phyloP scores from a whole-genome alignment of 2,329 filamentous ascomycete species.

The Colletotrichum falcatum region DNA sequence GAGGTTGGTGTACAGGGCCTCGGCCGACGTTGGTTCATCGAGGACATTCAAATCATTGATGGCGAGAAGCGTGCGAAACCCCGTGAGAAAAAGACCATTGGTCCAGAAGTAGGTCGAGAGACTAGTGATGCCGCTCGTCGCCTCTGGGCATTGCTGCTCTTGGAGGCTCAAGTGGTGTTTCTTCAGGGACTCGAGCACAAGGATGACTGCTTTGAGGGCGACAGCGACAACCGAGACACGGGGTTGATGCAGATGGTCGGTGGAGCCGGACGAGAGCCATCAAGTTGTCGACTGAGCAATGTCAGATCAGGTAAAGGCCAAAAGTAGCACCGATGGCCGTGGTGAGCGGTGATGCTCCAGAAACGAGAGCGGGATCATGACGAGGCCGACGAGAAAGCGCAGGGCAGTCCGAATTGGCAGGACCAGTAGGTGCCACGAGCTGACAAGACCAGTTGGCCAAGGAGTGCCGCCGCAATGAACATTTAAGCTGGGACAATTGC shows the following conservation, averaged over 20 bases:
- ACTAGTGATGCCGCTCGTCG: conserved; percentile 48
- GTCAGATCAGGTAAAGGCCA: conserved; percentile 20
- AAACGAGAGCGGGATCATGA: conserved; percentile 47
- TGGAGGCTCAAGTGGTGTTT: conserved; percentile 35
- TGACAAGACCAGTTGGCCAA: conserved; percentile 14
- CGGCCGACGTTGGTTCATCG: conserved; percentile 23
- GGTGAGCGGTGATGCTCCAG: conserved; percentile 49
- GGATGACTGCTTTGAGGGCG: conserved; percentile 41
- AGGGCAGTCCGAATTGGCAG: conserved; percentile 32
- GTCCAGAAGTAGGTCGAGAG: conserved; percentile 52
- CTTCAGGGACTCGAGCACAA: conserved; percentile 43
- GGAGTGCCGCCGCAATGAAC: no score
- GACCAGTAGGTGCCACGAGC: conserved; percentile 24
- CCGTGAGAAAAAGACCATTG: conserved; percentile 49
- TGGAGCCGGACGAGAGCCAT: conserved; percentile 20
- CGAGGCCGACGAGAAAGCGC: conserved; percentile 45
- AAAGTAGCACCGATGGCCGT: conserved; percentile 41
- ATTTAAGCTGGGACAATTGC: conserved; percentile 55
- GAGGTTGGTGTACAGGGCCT: no score
- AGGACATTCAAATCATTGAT: conserved; percentile 48
- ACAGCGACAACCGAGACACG: conserved; percentile 40
- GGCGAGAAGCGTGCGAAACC: conserved; percentile 48
- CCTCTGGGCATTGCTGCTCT: conserved; percentile 54
- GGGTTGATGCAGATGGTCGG: neutral
- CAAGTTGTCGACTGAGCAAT: conserved; percentile 9